Conservation (phyloP, 2,329 filamentous ascomycete species). For the Onygena corvina region DNA sequence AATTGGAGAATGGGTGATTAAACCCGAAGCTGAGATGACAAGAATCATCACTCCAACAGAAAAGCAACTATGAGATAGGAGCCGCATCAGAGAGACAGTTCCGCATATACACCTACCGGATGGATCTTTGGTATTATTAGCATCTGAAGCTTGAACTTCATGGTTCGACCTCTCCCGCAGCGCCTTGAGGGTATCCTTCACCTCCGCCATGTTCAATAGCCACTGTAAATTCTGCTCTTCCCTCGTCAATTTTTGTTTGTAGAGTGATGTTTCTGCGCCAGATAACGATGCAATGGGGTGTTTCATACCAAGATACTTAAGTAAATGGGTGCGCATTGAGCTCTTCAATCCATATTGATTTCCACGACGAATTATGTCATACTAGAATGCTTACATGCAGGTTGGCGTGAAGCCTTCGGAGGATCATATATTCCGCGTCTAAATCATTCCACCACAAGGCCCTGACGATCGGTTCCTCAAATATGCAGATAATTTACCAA, state of each 20-base stretch:
- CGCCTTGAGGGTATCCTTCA: conserved; percentile 12
- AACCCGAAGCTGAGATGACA: too few relatives aligned
- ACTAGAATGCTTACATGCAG: too few relatives aligned
- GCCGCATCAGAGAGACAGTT: too few relatives aligned
- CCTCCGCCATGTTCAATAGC: background rate
- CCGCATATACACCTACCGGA: conserved; percentile 10
- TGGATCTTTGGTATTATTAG: conserved; percentile 13
- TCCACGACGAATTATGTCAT: too few relatives aligned
- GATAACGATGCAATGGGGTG: too few relatives aligned
- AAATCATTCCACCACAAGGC: background rate
- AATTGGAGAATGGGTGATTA: too few relatives aligned
- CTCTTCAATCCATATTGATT: too few relatives aligned
- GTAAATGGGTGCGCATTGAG: too few relatives aligned
- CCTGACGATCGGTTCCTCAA: conserved; percentile 12
- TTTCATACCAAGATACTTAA: background rate
- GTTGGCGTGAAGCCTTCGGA: too few relatives aligned
- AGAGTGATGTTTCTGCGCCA: background rate
- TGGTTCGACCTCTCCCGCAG: conserved; percentile 16
- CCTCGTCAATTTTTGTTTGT: background rate
- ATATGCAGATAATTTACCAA: conserved; percentile 24
- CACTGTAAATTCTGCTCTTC: background rate
- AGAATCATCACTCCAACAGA: too few relatives aligned
- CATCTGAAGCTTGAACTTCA: conserved; percentile 13
- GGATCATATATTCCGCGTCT: too few relatives aligned
- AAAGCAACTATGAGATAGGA: too few relatives aligned